Conservation (phyloP, 371 early-diverging fungal genomes). For the Mortierella sp. region DNA sequence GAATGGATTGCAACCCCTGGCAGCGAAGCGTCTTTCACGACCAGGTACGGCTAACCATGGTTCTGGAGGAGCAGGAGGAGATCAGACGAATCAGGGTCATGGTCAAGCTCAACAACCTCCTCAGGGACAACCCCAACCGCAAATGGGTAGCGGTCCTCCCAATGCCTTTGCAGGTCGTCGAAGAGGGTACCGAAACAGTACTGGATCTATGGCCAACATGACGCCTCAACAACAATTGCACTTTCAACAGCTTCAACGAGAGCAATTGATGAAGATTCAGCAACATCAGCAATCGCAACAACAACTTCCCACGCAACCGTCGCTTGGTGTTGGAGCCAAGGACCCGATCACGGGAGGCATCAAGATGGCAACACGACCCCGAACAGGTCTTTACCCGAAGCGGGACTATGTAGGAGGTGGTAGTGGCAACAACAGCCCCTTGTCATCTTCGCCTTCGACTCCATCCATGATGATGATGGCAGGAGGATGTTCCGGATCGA, state of each 20-base stretch:
- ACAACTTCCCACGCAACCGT: conserved; percentile 16
- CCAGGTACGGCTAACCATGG: conserved; percentile 22
- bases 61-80: conserved; percentile 8
- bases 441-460: background rate
- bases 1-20: conserved; percentile 48
- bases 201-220: conserved; percentile 53
- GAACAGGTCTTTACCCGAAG: conserved; percentile 34
- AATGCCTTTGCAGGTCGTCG: conserved; percentile 52
- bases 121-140: background rate
- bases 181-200: conserved; percentile 49
- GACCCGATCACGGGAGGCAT: conserved; percentile 34
- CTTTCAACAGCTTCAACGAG: conserved; percentile 39
- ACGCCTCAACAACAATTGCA: conserved; percentile 43
- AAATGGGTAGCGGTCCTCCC: conserved; percentile 25
- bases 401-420: conserved; percentile 40
- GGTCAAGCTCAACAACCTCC: conserved; percentile 6
- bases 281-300: conserved; percentile 16
- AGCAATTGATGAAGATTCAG: conserved; percentile 41
- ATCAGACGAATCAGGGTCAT: background rate
- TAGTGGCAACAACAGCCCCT: conserved; percentile 2
- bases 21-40: conserved; percentile 48
- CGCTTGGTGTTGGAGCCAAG: conserved; percentile 26
- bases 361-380: conserved; percentile 39
- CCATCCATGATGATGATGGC: background rate
- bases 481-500: background rate